Conservation (phyloP, 2,329 filamentous ascomycete genomes). For the Trichophyton simii region DNA sequence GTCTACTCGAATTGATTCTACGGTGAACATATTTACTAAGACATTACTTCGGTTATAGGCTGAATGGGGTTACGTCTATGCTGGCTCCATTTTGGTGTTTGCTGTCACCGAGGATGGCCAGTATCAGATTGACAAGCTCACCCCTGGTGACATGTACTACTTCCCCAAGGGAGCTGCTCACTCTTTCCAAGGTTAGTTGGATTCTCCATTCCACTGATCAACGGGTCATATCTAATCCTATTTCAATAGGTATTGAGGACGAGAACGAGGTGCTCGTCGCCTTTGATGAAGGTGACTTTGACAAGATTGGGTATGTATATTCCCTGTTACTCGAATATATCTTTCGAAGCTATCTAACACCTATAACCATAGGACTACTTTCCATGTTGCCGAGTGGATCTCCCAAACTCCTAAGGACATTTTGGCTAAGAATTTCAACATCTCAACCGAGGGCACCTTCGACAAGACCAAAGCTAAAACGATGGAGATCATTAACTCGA, state of each 20-base stretch:
- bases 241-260: constrained; percentile 39
- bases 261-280: constrained; percentile 56
- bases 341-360: background rate
- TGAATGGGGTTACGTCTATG: constrained; percentile 54
- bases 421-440: constrained; percentile 57
- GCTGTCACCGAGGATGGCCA: constrained; percentile 51
- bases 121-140: constrained; percentile 43
- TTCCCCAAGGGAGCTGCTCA: constrained; percentile 55
- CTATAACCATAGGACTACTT: constrained; percentile 43
- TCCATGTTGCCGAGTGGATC: constrained; percentile 60
- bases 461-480: constrained; percentile 39
- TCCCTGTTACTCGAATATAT: background rate
- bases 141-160: constrained; percentile 55
- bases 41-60: constrained; percentile 34
- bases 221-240: background rate
- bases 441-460: constrained; percentile 48
- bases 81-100: constrained; percentile 45
- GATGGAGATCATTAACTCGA: constrained; percentile 51
- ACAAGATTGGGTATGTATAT: constrained; percentile 42
- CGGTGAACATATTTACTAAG: constrained; percentile 1
- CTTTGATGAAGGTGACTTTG: constrained; percentile 56
- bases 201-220: background rate
- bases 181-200: constrained; percentile 39
- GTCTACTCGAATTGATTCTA: background rate
- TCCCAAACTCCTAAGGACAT: constrained; percentile 51